Conservation (phyloP, 1,139 yeast genomes). For the Eremothecium sinecaudum region DNA sequence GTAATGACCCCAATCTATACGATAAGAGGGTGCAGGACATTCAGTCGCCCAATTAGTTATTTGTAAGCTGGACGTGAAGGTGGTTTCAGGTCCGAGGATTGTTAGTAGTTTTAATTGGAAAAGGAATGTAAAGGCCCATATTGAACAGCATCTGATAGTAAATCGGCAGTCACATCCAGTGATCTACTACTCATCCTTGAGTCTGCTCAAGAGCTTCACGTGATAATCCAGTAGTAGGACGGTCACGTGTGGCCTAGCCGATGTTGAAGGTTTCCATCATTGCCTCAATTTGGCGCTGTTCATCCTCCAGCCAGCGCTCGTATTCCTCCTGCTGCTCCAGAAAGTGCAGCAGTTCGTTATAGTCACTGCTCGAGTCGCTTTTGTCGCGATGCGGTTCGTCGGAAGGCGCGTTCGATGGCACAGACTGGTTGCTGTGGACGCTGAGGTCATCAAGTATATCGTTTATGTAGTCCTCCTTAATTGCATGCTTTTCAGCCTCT, state of each 20-base stretch:
- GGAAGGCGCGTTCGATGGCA: neutral
- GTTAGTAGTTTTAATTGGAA: no score
- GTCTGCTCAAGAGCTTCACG: neutral
- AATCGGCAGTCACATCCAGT: neutral
- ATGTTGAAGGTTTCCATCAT: constrained; percentile 7
- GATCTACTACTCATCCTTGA: neutral
- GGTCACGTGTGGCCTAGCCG: no score
- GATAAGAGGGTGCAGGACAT: no score
- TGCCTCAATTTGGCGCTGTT: constrained; percentile 9
- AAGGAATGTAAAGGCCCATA: no score
- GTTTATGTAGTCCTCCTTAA: constrained; percentile 17
- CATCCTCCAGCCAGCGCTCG: constrained; percentile 10
- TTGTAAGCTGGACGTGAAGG: no score
- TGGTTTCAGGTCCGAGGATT: no score
- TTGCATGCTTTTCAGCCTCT: constrained; percentile 18
- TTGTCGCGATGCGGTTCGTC: neutral
- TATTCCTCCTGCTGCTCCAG: constrained; percentile 17
- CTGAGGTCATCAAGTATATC: constrained; percentile 13
- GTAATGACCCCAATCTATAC: no score
- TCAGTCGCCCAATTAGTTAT: no score
- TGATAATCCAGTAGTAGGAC: neutral
- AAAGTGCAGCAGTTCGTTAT: constrained; percentile 17
- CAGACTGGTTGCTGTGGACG: neutral
- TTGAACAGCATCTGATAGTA: neutral
- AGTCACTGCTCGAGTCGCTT: constrained; percentile 8